Evolutionary conservation across 495 filamentous ascomycete genomes (phyloP).

Genomic region (Schizothecium vesticola): DNA sequence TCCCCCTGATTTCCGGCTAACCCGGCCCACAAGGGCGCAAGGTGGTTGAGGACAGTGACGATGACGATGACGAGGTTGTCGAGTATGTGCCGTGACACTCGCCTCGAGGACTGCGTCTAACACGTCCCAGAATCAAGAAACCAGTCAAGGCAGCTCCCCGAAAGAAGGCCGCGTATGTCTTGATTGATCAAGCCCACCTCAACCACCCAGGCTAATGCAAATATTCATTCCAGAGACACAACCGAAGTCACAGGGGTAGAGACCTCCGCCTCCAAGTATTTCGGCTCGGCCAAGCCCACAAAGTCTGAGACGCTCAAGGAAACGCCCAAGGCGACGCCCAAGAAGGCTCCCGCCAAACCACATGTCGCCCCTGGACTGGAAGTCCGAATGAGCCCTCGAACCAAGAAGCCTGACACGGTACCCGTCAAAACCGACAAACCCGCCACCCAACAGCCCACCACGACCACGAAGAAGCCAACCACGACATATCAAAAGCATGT

Average conservation of each 20-base stretch:
- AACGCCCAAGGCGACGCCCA: slow-evolving; percentile 24
- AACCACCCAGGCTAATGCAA: not conserved
- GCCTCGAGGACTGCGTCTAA: not conserved
- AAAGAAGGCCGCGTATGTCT: slow-evolving; percentile 40
- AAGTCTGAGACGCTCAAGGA: slow-evolving; percentile 26
- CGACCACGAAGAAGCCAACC: slow-evolving; percentile 24
- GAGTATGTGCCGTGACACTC: slow-evolving; percentile 28
- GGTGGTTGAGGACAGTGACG: slow-evolving; percentile 71
- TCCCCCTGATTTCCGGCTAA: slow-evolving; percentile 17
- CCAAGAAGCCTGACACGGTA: slow-evolving; percentile 25
- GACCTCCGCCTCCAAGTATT: slow-evolving; percentile 46
- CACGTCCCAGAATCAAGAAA: slow-evolving; percentile 34
- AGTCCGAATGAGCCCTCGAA: slow-evolving; percentile 40
- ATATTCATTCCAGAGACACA: slow-evolving; percentile 19
- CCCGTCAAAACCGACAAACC: slow-evolving; percentile 24
- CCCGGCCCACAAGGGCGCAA: slow-evolving; percentile 53
- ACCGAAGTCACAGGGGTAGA: slow-evolving; percentile 38
- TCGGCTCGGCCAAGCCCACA: slow-evolving; percentile 35
- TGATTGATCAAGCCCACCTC: not conserved
- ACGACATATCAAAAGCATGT: slow-evolving; percentile 27
- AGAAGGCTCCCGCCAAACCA: slow-evolving; percentile 26
- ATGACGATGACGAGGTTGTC: slow-evolving; percentile 61
- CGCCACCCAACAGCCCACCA: slow-evolving; percentile 10
- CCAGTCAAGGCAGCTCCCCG: slow-evolving; percentile 32
- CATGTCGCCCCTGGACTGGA: slow-evolving; percentile 26